Conservation (phyloP, 768 basidiomycete genomes). For the Termitomyces sp. region DNA sequence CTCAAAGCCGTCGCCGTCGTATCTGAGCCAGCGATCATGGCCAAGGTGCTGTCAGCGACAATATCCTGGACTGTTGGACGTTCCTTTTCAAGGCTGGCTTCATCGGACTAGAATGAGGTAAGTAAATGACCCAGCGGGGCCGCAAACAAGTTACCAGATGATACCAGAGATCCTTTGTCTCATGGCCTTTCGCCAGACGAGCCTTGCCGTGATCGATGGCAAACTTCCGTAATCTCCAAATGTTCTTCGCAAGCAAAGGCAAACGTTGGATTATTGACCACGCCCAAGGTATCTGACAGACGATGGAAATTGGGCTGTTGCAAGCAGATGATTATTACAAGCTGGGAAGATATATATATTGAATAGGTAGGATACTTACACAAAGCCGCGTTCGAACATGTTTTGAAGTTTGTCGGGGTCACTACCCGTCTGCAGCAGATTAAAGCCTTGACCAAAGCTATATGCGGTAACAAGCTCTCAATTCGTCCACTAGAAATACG, state of each 20-base stretch:
- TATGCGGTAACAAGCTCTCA: neutral
- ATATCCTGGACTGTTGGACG: slow-evolving; percentile 13
- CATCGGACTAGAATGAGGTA: slow-evolving; percentile 14
- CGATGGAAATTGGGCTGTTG: slow-evolving; percentile 10
- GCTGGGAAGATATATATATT: neutral
- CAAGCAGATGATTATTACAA: neutral
- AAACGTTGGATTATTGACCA: slow-evolving; percentile 17
- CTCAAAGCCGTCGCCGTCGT: slow-evolving; percentile 36
- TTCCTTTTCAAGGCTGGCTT: slow-evolving; percentile 18
- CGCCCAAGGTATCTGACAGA: slow-evolving; percentile 21
- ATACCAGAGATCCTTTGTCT: slow-evolving; percentile 30
- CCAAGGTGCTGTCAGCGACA: slow-evolving; percentile 28
- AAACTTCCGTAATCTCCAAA: slow-evolving; percentile 19
- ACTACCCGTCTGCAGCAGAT: slow-evolving; percentile 32
- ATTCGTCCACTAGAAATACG: neutral
- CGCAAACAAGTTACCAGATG: slow-evolving; percentile 28
- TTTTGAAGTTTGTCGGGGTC: slow-evolving; percentile 15
- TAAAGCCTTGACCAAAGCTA: slow-evolving; percentile 29
- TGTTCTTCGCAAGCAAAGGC: slow-evolving; percentile 21
- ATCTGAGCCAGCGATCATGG: slow-evolving; percentile 39
- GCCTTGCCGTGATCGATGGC: slow-evolving; percentile 13
- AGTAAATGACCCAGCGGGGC: neutral
- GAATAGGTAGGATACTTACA: slow-evolving; percentile 9
- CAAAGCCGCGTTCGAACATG: slow-evolving; percentile 14
- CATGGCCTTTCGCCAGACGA: slow-evolving; percentile 17